Base-by-base conservation (phyloP, 371 early-diverging fungal genomes). In the Haplosporangium sp. region DNA sequence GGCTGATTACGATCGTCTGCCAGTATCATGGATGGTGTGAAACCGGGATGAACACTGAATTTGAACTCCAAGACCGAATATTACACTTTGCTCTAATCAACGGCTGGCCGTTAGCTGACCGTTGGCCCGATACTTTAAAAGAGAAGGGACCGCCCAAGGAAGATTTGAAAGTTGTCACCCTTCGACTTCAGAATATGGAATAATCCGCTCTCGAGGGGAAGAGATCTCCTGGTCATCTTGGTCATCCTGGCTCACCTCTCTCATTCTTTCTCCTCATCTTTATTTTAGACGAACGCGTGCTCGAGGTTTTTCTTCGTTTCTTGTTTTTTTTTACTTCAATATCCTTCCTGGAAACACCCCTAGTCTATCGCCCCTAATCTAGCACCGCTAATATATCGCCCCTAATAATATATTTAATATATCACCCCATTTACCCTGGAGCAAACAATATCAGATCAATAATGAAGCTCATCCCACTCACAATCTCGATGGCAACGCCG, bases 401-500 rank as follows among this genome's bases (percentile, higher is more conserved):
- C 6, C 12, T 11, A 48, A 48, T 48, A 6, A 48, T 12, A 18
- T 13, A 16, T 48, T 54, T 14, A 29, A 54, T 54, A 54, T 54
- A 29, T 29, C 14, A 29, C 21, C 36, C 14, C 16, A 16, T 29
- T 7, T 10, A 54, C 55, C 10, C 29, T 55, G 37, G 2, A 37
- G 7, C 57, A 42, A 36, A 2, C 16, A 12, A 51, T 43, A 13
- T 20, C 23, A 46, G 23, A 40, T 13, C 14, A 38, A 48, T 4
- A 8, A 71, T 71, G 77, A 71, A 67, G 21, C 43, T 76, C 10
- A 56, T 71, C 37, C 77, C 71, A 3, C 62, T 76, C 40, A 62
- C 70, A 13, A 20, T 70, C 29, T 54, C 55, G 21, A 67, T 69
- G 9, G 47, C 62, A 2, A 42, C 70, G 7, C 11, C 42, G 13